These are phyloP conservation scores for Globisporangium cylindrosporum DNA, from an alignment of 352 stramenopile species.

Conservation along the genomic window DNA sequence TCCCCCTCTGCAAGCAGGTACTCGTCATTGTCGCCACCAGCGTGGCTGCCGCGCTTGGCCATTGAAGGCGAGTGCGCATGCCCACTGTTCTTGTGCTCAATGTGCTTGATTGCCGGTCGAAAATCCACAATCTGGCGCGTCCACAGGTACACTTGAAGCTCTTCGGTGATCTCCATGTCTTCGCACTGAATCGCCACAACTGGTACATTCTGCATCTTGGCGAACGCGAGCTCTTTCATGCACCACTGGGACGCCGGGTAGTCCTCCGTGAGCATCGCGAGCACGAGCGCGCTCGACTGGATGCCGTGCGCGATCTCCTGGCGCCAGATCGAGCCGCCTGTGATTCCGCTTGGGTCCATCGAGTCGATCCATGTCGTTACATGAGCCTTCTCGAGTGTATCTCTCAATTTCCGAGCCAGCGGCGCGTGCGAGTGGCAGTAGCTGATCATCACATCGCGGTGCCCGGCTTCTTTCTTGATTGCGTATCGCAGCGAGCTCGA, in stretches of 20 bases:
- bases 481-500: constrained; percentile 72
- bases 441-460: constrained; percentile 87
- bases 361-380: constrained; percentile 86
- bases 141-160: constrained; percentile 86
- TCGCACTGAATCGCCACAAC: constrained; percentile 85
- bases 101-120: constrained; percentile 33
- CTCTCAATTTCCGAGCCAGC: constrained; percentile 63
- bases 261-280: constrained; percentile 72
- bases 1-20: constrained; percentile 4
- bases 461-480: constrained; percentile 81
- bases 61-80: background rate
- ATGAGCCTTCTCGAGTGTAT: constrained; percentile 62
- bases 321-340: constrained; percentile 71
- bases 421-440: constrained; percentile 78
- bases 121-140: constrained; percentile 85
- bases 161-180: constrained; percentile 78
- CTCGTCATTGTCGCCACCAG: constrained; percentile 10
- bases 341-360: constrained; percentile 82
- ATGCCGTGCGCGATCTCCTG: constrained; percentile 82
- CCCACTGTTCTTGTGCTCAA: background rate
- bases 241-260: constrained; percentile 81
- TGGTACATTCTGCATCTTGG: constrained; percentile 80
- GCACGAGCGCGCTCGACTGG: constrained; percentile 64
- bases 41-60: constrained; percentile 14
- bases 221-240: constrained; percentile 86